phyloP scores from a whole-genome alignment of 2,329 filamentous ascomycete species.

The Whalleya microplaca region DNA sequence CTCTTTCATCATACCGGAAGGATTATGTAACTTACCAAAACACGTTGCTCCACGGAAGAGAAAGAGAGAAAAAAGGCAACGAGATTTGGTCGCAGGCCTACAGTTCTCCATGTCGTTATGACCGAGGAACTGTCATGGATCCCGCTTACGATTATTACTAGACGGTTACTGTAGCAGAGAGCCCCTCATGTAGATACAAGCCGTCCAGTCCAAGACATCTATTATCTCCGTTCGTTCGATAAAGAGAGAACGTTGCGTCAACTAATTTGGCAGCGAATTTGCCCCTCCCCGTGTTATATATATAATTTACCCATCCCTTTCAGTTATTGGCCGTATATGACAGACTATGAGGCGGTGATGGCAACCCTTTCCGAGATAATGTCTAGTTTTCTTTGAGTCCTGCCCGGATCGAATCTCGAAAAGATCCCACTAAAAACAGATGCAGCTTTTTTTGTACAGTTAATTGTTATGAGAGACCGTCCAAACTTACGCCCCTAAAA shows the following conservation, averaged over 20 bases:
- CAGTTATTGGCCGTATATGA: slow-evolving; percentile 26
- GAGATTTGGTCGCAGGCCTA: neutral
- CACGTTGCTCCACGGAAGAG: neutral
- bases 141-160: neutral
- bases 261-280: slow-evolving; percentile 8
- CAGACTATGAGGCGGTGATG: slow-evolving; percentile 23
- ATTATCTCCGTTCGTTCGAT: neutral
- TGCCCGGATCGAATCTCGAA: slow-evolving; percentile 17
- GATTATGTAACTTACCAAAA: neutral
- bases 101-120: neutral
- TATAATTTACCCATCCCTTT: slow-evolving; percentile 25
- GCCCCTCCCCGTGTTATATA: slow-evolving; percentile 12
- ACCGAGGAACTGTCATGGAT: neutral
- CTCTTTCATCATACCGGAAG: too few relatives aligned
- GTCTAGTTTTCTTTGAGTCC: slow-evolving; percentile 21
- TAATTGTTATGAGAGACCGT: slow-evolving; percentile 16
- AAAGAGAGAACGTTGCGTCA: neutral
- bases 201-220: neutral
- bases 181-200: neutral
- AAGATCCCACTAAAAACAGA: slow-evolving; percentile 19
- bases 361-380: slow-evolving; percentile 17
- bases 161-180: neutral
- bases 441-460: slow-evolving; percentile 32
- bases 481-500: slow-evolving; percentile 12
- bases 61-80: too few relatives aligned